phyloP scores from a whole-genome alignment of 2,329 filamentous ascomycete species.

The Colletotrichum gigasporum region DNA sequence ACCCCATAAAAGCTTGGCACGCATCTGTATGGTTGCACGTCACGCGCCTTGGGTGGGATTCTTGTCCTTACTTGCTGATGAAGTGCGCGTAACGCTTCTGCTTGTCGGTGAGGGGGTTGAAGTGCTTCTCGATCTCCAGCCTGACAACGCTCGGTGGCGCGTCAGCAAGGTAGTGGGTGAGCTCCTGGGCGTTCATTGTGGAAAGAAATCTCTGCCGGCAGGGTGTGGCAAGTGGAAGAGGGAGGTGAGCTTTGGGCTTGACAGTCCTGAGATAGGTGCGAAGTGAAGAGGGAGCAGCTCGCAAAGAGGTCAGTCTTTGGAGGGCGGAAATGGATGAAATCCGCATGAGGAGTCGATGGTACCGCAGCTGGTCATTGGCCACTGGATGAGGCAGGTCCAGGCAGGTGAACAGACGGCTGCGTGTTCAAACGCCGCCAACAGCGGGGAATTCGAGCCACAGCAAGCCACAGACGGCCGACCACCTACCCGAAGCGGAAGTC shows the following conservation, averaged over 20 bases:
- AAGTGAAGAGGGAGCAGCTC: constrained; percentile 17
- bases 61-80: constrained; percentile 73
- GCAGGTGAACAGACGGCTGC: constrained; percentile 22
- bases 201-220: constrained; percentile 36
- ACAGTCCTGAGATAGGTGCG: constrained; percentile 12
- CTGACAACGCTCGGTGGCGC: constrained; percentile 88
- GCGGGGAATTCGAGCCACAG: constrained; percentile 11
- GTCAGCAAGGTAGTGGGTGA: constrained; percentile 87
- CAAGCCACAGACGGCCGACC: not conserved
- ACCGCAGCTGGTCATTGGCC: constrained; percentile 27
- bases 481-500: constrained; percentile 8
- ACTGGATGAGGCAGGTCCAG: constrained; percentile 27
- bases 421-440: constrained; percentile 13
- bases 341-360: constrained; percentile 31
- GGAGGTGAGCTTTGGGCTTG: constrained; percentile 6
- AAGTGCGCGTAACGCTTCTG: constrained; percentile 93
- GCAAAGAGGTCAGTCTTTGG: constrained; percentile 44
- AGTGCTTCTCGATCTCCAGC: constrained; percentile 92
- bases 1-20: constrained; percentile 18
- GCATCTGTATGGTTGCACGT: not conserved
- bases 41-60: not conserved
- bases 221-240: constrained; percentile 7
- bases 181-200: constrained; percentile 67
- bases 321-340: constrained; percentile 46
- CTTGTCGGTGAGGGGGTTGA: constrained; percentile 77